These are phyloP conservation scores for Fusarium fujikuroi DNA, from an alignment of 2,329 filamentous ascomycete genomes.

Conservation along the genomic window DNA sequence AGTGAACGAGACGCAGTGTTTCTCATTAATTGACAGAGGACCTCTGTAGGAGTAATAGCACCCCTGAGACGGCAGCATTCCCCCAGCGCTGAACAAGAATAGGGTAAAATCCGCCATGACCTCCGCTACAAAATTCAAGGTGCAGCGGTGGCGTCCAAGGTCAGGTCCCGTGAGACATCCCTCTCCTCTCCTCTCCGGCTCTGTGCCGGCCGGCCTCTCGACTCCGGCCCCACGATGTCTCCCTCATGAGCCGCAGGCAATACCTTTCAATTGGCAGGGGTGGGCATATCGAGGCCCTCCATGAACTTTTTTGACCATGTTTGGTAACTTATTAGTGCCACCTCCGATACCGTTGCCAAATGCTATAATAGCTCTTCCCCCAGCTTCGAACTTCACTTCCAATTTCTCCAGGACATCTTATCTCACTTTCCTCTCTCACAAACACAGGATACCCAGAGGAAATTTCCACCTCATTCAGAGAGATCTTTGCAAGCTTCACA, in stretches of 20 bases:
- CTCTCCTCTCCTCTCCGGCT: conserved; percentile 30
- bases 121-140: not conserved
- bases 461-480: not conserved
- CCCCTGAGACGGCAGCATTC: not conserved
- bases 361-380: conserved; percentile 45
- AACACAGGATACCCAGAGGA: conserved; percentile 29
- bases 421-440: conserved; percentile 25
- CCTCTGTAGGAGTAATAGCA: not conserved
- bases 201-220: conserved; percentile 41
- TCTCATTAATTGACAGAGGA: not conserved
- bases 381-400: conserved; percentile 24
- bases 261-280: conserved; percentile 15
- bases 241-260: conserved; percentile 36
- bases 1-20: not conserved
- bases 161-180: conserved; percentile 39
- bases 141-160: conserved; percentile 29
- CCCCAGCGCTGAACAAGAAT: not conserved
- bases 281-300: conserved; percentile 30
- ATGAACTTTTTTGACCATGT: conserved; percentile 26
- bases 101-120: not conserved
- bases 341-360: conserved; percentile 31
- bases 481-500: conserved; percentile 28
- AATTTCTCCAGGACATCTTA: conserved; percentile 33
- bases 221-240: conserved; percentile 44
- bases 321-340: conserved; percentile 19